Base-by-base conservation (phyloP, 192 early-diverging fungal species). In the Coemansia sp. region DNA sequence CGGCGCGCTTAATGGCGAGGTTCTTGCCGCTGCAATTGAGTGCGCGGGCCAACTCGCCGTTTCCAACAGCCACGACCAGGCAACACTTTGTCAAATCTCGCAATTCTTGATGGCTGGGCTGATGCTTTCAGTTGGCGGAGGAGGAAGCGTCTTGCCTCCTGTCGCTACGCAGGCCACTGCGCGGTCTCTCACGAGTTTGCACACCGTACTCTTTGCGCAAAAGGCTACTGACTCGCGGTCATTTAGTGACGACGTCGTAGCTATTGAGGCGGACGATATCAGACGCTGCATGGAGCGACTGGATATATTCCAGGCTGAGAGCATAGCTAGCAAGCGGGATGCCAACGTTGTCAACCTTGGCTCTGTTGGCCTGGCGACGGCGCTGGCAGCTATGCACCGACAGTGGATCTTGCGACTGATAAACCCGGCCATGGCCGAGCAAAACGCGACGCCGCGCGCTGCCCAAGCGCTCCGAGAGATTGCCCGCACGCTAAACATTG, bases 211-310 rank as follows among this genome's bases (percentile, higher is more conserved):
- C 16, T 59, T 33, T 7, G 18, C 38, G 20, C 29, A 52, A 52
- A 62, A 46, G 33, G 54, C 34, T 4, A 27, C 52, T 0, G 54
- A 42, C n/a, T n/a, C 66, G 3, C 38, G 36, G n/a, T 63, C 72
- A 46, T 74, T 66, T 38, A 70, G 68, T 66, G 77, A 66, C 18
- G 73, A 71, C 16, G 33, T 62, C 3, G 59, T 67, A 13, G 66
- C 59, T 18, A 59, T 76, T 2, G 77, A 74, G 52, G 72, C 77
- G 0, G 77, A 74, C 49, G 77, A 79, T 24, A 52, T 79, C 42
- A 68, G 77, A n/a, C 72, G 77, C 57, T 73, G 72, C 27, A 36
- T 79, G 7, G 77, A 79, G 68, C 72, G 77, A 5, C 54, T 79
- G 69, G 59, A 66, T 12, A 40, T 79, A 22, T 55, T 79, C 42